These are phyloP conservation scores for Podosphaera leucotricha DNA, from an alignment of 2,329 filamentous ascomycete species.

Conservation along the genomic window DNA sequence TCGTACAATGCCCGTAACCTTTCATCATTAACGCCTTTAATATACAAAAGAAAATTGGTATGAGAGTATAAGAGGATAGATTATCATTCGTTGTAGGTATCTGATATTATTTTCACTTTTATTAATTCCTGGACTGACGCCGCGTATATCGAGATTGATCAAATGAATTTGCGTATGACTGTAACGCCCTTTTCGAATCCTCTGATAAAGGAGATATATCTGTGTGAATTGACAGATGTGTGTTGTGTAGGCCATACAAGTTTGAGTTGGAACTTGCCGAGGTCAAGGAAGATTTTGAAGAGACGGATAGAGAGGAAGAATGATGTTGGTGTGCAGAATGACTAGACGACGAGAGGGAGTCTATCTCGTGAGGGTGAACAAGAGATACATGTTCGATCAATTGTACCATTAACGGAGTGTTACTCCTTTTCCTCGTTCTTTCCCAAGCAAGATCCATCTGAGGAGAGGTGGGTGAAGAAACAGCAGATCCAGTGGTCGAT, in stretches of 20 bases:
- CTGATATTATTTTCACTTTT: neutral
- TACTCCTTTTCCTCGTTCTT: constrained; percentile 23
- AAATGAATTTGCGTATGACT: constrained; percentile 70
- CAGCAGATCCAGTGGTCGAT: constrained; percentile 28
- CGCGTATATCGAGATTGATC: constrained; percentile 32
- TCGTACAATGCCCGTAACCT: neutral
- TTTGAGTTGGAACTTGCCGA: constrained; percentile 68
- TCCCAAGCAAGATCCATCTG: constrained; percentile 25
- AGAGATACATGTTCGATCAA: constrained; percentile 55
- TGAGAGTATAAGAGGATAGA: neutral
- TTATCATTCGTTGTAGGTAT: neutral
- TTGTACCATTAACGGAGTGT: constrained; percentile 37
- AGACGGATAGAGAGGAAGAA: constrained; percentile 18
- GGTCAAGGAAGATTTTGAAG: constrained; percentile 26
- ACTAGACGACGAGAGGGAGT: constrained; percentile 19
- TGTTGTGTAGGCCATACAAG: constrained; percentile 54
- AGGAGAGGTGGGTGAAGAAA: constrained; percentile 28
- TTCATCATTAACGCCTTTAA: neutral
- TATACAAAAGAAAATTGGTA: neutral
- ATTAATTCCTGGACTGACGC: constrained; percentile 14
- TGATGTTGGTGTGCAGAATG: constrained; percentile 26
- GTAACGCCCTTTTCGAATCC: constrained; percentile 55
- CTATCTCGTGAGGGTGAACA: constrained; percentile 29
- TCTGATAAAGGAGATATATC: constrained; percentile 41
- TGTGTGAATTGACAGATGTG: constrained; percentile 26